Evolutionary conservation across 1,284 basidiomycete genomes (phyloP).

Genomic region (Ustilago lituana): DNA sequence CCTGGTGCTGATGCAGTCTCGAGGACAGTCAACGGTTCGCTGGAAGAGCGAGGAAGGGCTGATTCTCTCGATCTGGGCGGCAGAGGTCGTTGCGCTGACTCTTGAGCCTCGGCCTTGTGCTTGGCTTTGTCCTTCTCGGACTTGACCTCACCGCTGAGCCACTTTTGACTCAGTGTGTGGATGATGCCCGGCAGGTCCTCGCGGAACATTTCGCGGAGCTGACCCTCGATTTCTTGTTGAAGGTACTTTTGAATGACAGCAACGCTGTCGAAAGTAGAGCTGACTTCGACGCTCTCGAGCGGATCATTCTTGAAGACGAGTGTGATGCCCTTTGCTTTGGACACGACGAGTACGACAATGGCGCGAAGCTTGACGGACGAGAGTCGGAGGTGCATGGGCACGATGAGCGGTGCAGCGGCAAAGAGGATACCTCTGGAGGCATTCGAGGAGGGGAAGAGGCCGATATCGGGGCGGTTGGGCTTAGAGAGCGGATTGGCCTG

Average conservation of each 20-base stretch:
- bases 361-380: conserved; percentile 92
- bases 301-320: conserved; percentile 99
- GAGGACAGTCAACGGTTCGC: conserved; percentile 26
- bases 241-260: conserved; percentile 84
- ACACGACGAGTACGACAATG: conserved; percentile 96
- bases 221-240: conserved; percentile 86
- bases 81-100: not conserved
- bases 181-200: conserved; percentile 97
- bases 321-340: conserved; percentile 93
- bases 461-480: conserved; percentile 44
- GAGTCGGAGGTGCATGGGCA: conserved; percentile 97
- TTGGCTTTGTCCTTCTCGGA: conserved; percentile 39
- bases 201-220: conserved; percentile 96
- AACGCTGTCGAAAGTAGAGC: conserved; percentile 96
- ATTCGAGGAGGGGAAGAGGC: conserved; percentile 54
- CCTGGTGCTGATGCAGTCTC: conserved; percentile 35
- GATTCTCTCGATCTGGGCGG: conserved; percentile 11
- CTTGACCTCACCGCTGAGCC: conserved; percentile 72
- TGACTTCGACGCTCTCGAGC: conserved; percentile 95
- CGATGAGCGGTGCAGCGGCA: conserved; percentile 69
- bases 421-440: conserved; percentile 64
- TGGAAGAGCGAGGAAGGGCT: conserved; percentile 26
- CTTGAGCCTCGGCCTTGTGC: conserved; percentile 22
- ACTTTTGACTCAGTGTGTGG: conserved; percentile 91
- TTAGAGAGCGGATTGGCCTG: conserved; percentile 91